A percentile compares a stretch with the other conserved stretches of the same genome.
Evolutionary conservation across 768 basidiomycete genomes (phyloP).

Genomic region (Vararia minispora): DNA sequence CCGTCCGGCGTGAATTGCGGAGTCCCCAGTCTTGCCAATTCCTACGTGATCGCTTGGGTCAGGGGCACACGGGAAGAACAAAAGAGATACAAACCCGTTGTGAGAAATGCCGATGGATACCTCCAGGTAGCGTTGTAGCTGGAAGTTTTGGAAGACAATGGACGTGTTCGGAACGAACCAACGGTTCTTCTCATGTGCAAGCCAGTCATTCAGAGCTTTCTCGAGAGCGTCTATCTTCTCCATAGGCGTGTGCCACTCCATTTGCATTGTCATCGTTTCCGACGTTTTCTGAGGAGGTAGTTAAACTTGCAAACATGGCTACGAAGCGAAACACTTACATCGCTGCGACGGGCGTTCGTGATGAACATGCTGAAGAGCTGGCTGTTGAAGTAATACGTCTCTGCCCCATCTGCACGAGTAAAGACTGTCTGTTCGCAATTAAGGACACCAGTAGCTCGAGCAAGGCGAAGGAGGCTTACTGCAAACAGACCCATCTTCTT

Average conservation of each 20-base stretch:
- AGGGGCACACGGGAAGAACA: not conserved
- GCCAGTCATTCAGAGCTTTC: conserved; percentile 59
- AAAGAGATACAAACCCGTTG: conserved; percentile 28
- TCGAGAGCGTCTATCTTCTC: conserved; percentile 64
- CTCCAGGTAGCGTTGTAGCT: conserved; percentile 55
- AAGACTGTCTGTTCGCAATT: conserved; percentile 45
- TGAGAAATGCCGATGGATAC: conserved; percentile 55
- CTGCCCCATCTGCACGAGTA: conserved; percentile 59
- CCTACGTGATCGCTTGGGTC: conserved; percentile 18
- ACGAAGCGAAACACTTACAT: conserved; percentile 27
- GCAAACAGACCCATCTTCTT: conserved; percentile 77
- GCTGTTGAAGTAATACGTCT: conserved; percentile 76
- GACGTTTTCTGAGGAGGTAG: conserved; percentile 41
- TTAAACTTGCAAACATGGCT: not conserved
- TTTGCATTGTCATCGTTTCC: conserved; percentile 56
- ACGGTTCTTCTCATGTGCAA: conserved; percentile 66
- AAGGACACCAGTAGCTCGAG: no score
- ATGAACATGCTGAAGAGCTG: conserved; percentile 68
- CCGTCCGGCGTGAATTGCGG: conserved; percentile 50
- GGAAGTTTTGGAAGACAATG: conserved; percentile 51
- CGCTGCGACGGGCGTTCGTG: conserved; percentile 65
- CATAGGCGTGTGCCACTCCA: conserved; percentile 66
- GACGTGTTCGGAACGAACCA: conserved; percentile 67
- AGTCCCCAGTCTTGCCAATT: conserved; percentile 55
- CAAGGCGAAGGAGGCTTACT: conserved; percentile 32